Conservation (phyloP, 2,329 filamentous ascomycete species). For the Hypoxylon sp. region DNA sequence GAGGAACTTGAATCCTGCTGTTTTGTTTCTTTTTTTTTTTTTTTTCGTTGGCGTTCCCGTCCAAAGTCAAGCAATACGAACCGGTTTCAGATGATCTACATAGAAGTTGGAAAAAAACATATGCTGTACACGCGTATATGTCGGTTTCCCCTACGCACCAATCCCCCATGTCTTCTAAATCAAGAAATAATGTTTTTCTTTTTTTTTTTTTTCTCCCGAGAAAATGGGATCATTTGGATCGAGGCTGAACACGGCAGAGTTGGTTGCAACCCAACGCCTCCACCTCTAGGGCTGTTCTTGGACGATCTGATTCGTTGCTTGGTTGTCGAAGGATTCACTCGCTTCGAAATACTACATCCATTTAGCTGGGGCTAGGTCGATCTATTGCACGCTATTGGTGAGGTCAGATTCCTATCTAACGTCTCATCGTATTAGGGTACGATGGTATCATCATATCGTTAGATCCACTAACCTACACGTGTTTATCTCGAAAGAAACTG, state of each 20-base stretch:
- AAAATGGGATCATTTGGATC: neutral
- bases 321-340: constrained; percentile 11
- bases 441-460: constrained; percentile 11
- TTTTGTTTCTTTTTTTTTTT: too few relatives aligned
- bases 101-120: neutral
- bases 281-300: constrained; percentile 33
- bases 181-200: constrained; percentile 22
- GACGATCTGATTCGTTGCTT: constrained; percentile 22
- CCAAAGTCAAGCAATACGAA: neutral
- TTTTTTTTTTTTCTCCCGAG: constrained; percentile 9
- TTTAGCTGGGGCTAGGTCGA: constrained; percentile 8
- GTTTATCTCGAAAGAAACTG: neutral
- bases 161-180: constrained; percentile 11
- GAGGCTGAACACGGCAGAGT: constrained; percentile 22
- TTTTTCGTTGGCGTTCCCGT: neutral
- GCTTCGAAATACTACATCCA: neutral
- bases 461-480: neutral
- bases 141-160: neutral
- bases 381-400: constrained; percentile 17
- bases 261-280: neutral
- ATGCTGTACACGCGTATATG: constrained; percentile 15
- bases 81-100: neutral
- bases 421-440: constrained; percentile 6
- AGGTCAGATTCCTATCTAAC: constrained; percentile 25
- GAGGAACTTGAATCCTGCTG: neutral